Evolutionary conservation across 2,329 filamentous ascomycete genomes (phyloP).

Genomic region (Septoria linicola): DNA sequence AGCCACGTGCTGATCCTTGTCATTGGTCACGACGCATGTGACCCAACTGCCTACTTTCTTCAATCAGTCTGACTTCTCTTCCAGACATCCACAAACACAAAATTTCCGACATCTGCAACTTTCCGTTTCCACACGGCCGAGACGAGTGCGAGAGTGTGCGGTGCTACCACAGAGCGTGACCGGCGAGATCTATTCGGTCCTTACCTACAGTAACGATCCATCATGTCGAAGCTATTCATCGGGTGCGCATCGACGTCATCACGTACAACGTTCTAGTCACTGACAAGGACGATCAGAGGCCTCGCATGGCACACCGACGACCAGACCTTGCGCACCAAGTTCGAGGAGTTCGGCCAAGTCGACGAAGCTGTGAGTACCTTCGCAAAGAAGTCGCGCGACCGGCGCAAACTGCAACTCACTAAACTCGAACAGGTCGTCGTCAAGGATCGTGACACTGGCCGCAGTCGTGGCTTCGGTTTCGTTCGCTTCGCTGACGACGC

Average conservation of each 20-base stretch:
- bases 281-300: constrained; percentile 60
- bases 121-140: constrained; percentile 8
- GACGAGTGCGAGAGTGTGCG: constrained; percentile 11
- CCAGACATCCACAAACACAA: constrained; percentile 17
- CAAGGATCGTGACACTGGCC: constrained; percentile 94
- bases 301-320: constrained; percentile 99
- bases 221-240: constrained; percentile 93
- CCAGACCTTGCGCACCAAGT: constrained; percentile 79
- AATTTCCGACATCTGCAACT: constrained; percentile 16
- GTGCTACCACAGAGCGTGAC: constrained; percentile 9
- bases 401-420: background rate
- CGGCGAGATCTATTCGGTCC: constrained; percentile 31
- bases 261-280: background rate
- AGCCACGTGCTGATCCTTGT: constrained; percentile 20
- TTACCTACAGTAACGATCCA: constrained; percentile 32
- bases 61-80: constrained; percentile 17
- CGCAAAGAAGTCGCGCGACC: background rate
- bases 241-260: constrained; percentile 60
- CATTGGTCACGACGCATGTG: constrained; percentile 19
- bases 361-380: constrained; percentile 85
- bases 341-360: constrained; percentile 84
- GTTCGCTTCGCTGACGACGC: constrained; percentile 79
- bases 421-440: constrained; percentile 72
- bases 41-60: constrained; percentile 8
- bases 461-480: constrained; percentile 96